These are phyloP conservation scores for Tylopilus sp. DNA, from an alignment of 1,284 basidiomycete species.

Conservation along the genomic window DNA sequence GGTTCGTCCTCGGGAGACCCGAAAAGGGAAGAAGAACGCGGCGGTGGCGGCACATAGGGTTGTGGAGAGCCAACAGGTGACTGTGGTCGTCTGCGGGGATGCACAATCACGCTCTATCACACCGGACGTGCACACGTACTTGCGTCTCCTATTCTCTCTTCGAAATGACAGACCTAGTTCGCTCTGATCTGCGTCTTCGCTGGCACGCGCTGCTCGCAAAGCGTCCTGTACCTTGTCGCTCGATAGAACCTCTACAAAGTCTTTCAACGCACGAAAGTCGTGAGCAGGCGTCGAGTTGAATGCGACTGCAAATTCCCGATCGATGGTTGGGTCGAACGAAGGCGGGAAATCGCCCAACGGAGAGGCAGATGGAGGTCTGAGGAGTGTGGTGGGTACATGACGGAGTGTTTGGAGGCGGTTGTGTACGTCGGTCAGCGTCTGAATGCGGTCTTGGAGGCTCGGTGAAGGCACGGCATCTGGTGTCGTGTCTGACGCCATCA, in stretches of 20 bases:
- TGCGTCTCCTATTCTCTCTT: conserved; percentile 49
- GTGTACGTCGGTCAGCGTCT: conserved; percentile 44
- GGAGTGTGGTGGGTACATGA: conserved; percentile 41
- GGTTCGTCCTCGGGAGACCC: conserved; percentile 37
- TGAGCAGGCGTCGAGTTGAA: conserved; percentile 26
- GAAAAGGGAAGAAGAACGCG: conserved; percentile 40
- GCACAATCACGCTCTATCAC: neutral
- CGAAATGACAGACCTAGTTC: conserved; percentile 44
- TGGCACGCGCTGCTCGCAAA: conserved; percentile 46
- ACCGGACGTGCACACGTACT: conserved; percentile 35
- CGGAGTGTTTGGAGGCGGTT: conserved; percentile 43
- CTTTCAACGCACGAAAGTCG: conserved; percentile 43
- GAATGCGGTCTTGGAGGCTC: conserved; percentile 42
- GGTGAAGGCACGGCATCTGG: conserved; percentile 6
- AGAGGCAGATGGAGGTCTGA: conserved; percentile 33
- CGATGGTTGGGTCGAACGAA: conserved; percentile 29
- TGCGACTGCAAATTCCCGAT: conserved; percentile 29
- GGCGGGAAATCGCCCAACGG: conserved; percentile 25
- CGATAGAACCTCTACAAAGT: conserved; percentile 43
- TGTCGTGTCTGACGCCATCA: conserved; percentile 10
- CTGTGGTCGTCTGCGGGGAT: conserved; percentile 43
- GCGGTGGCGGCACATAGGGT: conserved; percentile 46
- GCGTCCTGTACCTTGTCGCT: conserved; percentile 53
- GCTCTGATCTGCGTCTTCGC: conserved; percentile 46
- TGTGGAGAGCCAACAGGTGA: conserved; percentile 57